Percentiles rank a stretch among this genome's conserved stretches.
Conservation (phyloP, 2,329 filamentous ascomycete genomes). For the Talaromyces pinophilus region DNA sequence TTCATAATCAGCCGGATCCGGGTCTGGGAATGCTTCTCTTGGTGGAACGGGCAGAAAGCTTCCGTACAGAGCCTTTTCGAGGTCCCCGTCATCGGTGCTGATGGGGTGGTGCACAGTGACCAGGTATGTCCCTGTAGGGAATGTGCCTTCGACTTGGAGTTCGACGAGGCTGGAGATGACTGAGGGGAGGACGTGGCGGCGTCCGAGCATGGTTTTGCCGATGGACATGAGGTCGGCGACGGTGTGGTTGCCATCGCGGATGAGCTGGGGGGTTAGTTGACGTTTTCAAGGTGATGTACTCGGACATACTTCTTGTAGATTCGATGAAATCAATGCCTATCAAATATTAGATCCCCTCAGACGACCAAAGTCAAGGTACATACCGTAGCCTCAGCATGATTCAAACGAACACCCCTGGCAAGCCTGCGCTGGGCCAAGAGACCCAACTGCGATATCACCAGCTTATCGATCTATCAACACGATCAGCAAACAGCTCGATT, state of each 20-base stretch:
- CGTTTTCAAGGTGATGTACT: constrained; percentile 1
- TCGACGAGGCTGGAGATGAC: constrained; percentile 77
- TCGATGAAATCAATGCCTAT: constrained; percentile 67
- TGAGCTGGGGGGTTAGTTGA: constrained; percentile 58
- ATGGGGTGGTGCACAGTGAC: constrained; percentile 93
- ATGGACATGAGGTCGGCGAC: constrained; percentile 93
- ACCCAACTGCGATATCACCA: constrained; percentile 86
- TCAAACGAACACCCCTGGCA: constrained; percentile 82
- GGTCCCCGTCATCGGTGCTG: constrained; percentile 78
- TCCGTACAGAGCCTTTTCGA: constrained; percentile 84
- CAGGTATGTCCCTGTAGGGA: constrained; percentile 85
- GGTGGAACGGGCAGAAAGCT: constrained; percentile 83
- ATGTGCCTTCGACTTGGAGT: constrained; percentile 93
- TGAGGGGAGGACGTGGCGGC: constrained; percentile 83
- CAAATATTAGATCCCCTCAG: not conserved
- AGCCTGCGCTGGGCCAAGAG: constrained; percentile 83
- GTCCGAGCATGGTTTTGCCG: constrained; percentile 87
- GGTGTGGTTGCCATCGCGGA: constrained; percentile 90
- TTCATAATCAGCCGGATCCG: constrained; percentile 66
- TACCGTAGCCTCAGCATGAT: constrained; percentile 85
- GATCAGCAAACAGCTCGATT: not conserved
- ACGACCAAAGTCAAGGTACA: not conserved
- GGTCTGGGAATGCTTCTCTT: constrained; percentile 66
- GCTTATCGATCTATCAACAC: constrained; percentile 81
- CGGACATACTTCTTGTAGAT: constrained; percentile 73